These are phyloP conservation scores for Kodamaea hsintzibuensis DNA, from an alignment of 805 yeast species.

Conservation along the genomic window DNA sequence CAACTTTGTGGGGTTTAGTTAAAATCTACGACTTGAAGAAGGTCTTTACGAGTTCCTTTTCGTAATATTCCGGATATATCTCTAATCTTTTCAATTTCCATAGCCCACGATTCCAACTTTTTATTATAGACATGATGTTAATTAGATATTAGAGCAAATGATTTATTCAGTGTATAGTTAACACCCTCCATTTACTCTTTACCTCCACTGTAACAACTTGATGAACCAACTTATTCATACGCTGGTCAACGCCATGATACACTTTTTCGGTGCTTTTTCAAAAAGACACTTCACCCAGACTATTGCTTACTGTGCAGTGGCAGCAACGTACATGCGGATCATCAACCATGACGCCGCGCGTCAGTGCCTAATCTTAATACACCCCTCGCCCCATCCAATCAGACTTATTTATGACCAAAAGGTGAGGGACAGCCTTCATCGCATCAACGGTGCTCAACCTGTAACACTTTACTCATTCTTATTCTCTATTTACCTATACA, in stretches of 20 bases:
- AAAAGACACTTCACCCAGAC: background rate
- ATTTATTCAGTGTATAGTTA: too few species aligned
- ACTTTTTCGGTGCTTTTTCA: background rate
- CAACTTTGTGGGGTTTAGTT: background rate
- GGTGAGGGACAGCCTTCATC: background rate
- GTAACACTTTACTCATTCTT: too few species aligned
- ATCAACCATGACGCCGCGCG: constrained; percentile 1
- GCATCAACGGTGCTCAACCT: background rate
- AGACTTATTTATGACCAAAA: background rate
- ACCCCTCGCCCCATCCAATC: constrained; percentile 1
- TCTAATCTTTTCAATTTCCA: background rate
- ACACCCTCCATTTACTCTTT: too few species aligned
- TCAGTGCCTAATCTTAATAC: background rate
- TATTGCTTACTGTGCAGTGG: background rate
- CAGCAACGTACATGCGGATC: constrained; percentile 2
- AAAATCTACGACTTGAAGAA: background rate
- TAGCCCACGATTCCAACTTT: too few species aligned
- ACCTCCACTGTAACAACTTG: too few species aligned
- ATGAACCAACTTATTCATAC: background rate
- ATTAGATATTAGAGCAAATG: too few species aligned
- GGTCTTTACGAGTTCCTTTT: background rate
- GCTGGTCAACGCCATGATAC: background rate
- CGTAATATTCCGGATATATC: background rate
- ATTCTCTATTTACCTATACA: too few species aligned
- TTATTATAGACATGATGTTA: too few species aligned